These are phyloP conservation scores for Chloranthus sessilifolius DNA, from an alignment of 164 flowering plant species.

Conservation along the genomic window DNA sequence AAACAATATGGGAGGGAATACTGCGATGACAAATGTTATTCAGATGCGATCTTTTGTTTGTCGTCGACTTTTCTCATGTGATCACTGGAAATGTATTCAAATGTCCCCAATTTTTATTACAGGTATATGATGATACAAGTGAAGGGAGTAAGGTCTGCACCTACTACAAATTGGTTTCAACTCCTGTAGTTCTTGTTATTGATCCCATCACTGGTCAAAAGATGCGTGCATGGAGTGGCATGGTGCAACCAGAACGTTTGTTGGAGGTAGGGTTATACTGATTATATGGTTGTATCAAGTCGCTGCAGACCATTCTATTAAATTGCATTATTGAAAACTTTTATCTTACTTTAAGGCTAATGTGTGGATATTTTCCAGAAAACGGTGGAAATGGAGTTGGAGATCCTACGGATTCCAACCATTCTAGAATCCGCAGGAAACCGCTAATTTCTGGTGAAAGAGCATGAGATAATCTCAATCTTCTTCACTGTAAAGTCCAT, in stretches of 20 bases:
- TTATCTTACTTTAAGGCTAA: conserved; percentile 1
- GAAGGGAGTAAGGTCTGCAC: conserved; percentile 95
- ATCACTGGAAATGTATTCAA: no score
- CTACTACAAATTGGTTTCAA: conserved; percentile 71
- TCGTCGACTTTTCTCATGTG: no score
- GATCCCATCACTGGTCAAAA: conserved; percentile 97
- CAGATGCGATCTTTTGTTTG: neutral
- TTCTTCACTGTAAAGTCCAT: no score
- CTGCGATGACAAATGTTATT: no score
- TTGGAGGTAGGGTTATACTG: conserved; percentile 73
- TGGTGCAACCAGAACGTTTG: conserved; percentile 79
- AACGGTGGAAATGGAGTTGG: no score
- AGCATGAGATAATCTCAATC: no score
- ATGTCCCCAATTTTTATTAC: no score
- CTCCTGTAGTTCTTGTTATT: conserved; percentile 78
- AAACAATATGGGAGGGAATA: no score
- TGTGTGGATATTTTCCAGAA: neutral
- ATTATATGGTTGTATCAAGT: neutral
- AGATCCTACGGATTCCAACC: no score
- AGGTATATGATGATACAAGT: conserved; percentile 90
- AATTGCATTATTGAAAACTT: neutral
- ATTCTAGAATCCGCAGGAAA: no score
- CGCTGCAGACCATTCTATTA: neutral
- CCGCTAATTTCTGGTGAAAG: no score
- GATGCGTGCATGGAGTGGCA: conserved; percentile 87